Evolutionary conservation across 495 filamentous ascomycete genomes (phyloP).

Genomic region (Usnea hakonensis): DNA sequence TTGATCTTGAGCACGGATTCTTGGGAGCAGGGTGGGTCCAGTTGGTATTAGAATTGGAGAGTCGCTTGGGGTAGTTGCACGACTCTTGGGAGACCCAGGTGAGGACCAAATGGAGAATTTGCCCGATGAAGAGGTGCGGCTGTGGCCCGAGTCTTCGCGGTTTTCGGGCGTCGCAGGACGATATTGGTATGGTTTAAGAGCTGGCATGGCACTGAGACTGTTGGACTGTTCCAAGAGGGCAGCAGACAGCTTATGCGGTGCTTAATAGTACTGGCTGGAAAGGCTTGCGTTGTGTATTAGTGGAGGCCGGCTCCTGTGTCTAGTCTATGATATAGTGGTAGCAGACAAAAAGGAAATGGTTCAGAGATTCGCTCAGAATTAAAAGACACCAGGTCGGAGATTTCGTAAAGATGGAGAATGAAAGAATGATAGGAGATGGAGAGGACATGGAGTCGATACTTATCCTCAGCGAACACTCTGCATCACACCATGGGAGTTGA

Average conservation of each 20-base stretch:
- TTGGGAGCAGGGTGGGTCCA: constrained; percentile 76
- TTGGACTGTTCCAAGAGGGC: neutral
- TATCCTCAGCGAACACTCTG: constrained; percentile 20
- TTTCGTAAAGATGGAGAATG: constrained; percentile 12
- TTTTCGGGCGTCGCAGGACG: constrained; percentile 42
- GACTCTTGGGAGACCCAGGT: constrained; percentile 66
- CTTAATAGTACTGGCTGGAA: neutral
- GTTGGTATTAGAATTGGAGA: constrained; percentile 64
- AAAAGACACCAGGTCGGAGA: constrained; percentile 21
- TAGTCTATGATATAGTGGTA: constrained; percentile 21
- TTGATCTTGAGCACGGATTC: constrained; percentile 81
- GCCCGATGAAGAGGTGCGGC: constrained; percentile 36
- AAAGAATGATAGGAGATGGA: constrained; percentile 13
- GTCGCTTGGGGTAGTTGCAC: constrained; percentile 60
- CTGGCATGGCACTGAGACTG: constrained; percentile 33
- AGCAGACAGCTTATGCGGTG: constrained; percentile 7
- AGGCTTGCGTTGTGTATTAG: constrained; percentile 16
- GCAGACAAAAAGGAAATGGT: constrained; percentile 16
- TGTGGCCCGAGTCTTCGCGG: constrained; percentile 32
- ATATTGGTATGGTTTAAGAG: constrained; percentile 39
- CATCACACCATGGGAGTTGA: constrained; percentile 16
- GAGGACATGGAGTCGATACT: constrained; percentile 22
- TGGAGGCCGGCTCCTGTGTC: constrained; percentile 25
- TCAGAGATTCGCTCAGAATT: constrained; percentile 25
- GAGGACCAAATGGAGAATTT: constrained; percentile 54